Evolutionary conservation across 2,329 filamentous ascomycete species (phyloP).

Genomic region (Penicillium sp.): DNA sequence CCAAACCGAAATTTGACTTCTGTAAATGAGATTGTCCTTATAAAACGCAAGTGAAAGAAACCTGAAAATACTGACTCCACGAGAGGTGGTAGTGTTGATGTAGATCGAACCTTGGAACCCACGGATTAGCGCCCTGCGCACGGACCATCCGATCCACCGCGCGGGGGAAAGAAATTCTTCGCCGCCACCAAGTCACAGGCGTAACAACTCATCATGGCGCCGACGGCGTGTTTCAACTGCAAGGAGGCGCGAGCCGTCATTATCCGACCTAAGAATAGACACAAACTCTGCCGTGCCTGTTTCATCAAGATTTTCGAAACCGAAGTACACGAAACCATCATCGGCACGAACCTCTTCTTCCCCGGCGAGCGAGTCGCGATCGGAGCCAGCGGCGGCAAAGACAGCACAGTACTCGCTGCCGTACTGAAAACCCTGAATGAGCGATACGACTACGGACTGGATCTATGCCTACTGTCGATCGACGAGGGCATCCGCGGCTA

Average conservation of each 20-base stretch:
- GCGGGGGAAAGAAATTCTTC: constrained; percentile 21
- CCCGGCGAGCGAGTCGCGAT: constrained; percentile 87
- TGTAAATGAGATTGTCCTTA: too few relatives aligned
- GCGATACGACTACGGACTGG: constrained; percentile 78
- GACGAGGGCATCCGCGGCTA: constrained; percentile 98
- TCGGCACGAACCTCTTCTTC: constrained; percentile 72
- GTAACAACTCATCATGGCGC: constrained; percentile 60
- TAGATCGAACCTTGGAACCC: not conserved
- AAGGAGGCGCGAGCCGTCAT: constrained; percentile 76
- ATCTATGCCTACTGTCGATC: constrained; percentile 83
- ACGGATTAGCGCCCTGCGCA: not conserved
- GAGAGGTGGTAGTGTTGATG: not conserved
- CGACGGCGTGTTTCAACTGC: constrained; percentile 72
- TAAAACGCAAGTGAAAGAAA: too few relatives aligned
- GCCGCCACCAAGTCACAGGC: constrained; percentile 12
- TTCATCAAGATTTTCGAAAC: constrained; percentile 86
- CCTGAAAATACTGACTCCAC: too few relatives aligned
- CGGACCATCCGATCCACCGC: constrained; percentile 3
- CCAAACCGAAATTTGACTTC: not conserved
- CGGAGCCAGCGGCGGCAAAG: constrained; percentile 93
- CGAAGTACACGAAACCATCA: constrained; percentile 92
- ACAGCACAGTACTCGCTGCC: constrained; percentile 91
- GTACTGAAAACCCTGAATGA: constrained; percentile 94
- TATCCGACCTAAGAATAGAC: constrained; percentile 88
- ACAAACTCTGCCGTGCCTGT: constrained; percentile 87